phyloP scores from a whole-genome alignment of 1,284 basidiomycete species.

The Trichosporon asahii region DNA sequence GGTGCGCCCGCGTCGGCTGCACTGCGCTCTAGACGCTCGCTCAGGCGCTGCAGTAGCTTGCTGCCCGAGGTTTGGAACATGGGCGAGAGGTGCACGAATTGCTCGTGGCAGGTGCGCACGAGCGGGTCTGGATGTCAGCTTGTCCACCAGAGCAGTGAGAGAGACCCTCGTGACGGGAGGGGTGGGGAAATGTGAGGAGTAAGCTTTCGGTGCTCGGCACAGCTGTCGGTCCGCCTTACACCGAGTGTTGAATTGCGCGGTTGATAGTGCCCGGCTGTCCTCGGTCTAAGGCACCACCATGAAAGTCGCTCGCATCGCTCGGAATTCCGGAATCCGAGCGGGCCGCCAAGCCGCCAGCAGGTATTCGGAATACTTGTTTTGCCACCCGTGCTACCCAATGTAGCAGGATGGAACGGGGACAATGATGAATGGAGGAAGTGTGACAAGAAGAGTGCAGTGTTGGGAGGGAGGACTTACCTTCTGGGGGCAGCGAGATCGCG shows the following conservation, averaged over 20 bases:
- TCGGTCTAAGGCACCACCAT: not conserved
- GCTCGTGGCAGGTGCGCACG: constrained; percentile 12
- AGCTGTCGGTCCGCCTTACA: not conserved
- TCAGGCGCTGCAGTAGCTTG: constrained; percentile 19
- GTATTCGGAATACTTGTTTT: no score
- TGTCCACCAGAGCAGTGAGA: no score
- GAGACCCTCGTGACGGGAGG: no score
- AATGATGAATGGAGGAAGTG: no score
- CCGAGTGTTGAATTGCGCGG: not conserved
- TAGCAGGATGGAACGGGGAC: no score
- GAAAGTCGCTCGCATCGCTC: not conserved
- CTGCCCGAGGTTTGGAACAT: constrained; percentile 18
- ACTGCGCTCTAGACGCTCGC: constrained; percentile 5
- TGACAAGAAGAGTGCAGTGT: no score
- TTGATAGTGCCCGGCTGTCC: no score
- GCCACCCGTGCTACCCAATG: no score
- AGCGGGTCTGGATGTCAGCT: constrained; percentile 14
- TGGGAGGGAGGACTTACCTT: constrained; percentile 11
- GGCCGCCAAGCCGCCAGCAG: no score
- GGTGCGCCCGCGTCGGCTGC: not conserved
- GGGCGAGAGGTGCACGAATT: constrained; percentile 13
- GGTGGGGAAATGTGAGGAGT: no score
- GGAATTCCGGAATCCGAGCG: not conserved
- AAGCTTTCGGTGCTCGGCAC: not conserved
- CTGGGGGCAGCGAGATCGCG: constrained; percentile 13